phyloP scores from a whole-genome alignment of 2,329 filamentous ascomycete species.

The Nigrospora oryzae region DNA sequence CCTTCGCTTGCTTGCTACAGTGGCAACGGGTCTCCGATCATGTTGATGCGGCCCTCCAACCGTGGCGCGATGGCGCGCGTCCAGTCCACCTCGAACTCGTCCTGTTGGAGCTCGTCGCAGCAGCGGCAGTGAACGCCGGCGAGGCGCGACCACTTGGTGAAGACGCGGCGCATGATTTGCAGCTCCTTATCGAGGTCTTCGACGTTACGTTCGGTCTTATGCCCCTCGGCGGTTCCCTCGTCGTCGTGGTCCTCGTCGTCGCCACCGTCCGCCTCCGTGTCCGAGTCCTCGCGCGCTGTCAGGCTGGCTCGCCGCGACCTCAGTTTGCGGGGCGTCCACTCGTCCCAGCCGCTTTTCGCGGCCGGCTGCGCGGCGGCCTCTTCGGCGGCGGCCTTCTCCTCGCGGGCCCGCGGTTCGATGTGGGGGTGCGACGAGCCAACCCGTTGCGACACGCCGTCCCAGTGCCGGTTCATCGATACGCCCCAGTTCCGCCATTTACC shows the following conservation, averaged over 20 bases:
- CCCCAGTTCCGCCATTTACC: conserved; percentile 72
- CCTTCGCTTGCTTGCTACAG: no score
- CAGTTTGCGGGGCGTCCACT: conserved; percentile 26
- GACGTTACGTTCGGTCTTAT: conserved; percentile 24
- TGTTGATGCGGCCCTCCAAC: conserved; percentile 66
- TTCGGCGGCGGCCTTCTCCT: conserved; percentile 10
- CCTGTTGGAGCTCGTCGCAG: conserved; percentile 48
- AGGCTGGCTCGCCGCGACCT: conserved; percentile 22
- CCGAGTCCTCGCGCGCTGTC: conserved; percentile 34
- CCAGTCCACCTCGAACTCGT: conserved; percentile 61
- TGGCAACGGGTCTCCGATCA: conserved; percentile 18
- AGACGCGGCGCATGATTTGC: conserved; percentile 58
- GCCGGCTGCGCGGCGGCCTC: conserved; percentile 6
- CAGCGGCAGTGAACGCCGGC: conserved; percentile 39
- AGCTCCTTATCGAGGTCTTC: conserved; percentile 45
- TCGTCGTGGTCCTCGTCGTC: conserved; percentile 15
- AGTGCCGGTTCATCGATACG: conserved; percentile 53
- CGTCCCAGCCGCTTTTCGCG: conserved; percentile 20
- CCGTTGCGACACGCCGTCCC: conserved; percentile 54
- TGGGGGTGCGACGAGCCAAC: conserved; percentile 44
- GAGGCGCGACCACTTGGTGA: conserved; percentile 63
- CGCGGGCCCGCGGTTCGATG: conserved; percentile 20
- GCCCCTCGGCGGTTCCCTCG: conserved; percentile 14
- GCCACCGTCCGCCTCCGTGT: no score
- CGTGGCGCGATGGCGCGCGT: conserved; percentile 71